A percentile compares a stretch with the other conserved stretches of the same genome.
phyloP scores from a whole-genome alignment of 176 grass and related monocot species.

The Melocanna baccifera region DNA sequence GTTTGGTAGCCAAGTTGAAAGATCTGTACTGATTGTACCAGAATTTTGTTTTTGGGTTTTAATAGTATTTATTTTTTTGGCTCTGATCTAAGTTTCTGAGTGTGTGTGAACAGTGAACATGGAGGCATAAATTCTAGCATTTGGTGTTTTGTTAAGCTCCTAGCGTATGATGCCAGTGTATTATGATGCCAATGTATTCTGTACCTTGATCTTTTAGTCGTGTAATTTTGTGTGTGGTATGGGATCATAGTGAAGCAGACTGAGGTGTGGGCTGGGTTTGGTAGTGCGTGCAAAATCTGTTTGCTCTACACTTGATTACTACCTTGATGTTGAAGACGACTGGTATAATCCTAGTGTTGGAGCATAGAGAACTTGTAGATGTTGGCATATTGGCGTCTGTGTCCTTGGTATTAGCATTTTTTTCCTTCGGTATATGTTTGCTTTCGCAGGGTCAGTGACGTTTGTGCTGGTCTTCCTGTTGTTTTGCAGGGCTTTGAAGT shows the following conservation, averaged over 20 bases:
- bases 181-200: neutral
- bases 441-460: slow-evolving; percentile 15
- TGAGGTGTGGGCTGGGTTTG: slow-evolving; percentile 2
- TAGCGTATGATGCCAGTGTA: neutral
- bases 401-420: neutral
- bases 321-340: neutral
- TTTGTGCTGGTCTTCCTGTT: neutral
- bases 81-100: neutral
- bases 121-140: neutral
- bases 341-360: neutral
- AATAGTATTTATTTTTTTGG: neutral
- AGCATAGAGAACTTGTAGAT: neutral
- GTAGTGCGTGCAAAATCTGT: neutral
- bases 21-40: slow-evolving; percentile 33
- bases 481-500: slow-evolving; percentile 47
- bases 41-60: neutral
- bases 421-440: neutral
- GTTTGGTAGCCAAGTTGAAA: slow-evolving; percentile 14
- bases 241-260: neutral
- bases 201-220: neutral
- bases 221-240: neutral
- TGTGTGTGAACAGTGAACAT: neutral
- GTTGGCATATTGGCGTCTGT: neutral
- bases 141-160: neutral
- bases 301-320: neutral